A percentile compares a stretch with the other conserved stretches of the same genome.
phyloP scores from a whole-genome alignment of 2,329 filamentous ascomycete genomes.

The Lizonia empirigonia region DNA sequence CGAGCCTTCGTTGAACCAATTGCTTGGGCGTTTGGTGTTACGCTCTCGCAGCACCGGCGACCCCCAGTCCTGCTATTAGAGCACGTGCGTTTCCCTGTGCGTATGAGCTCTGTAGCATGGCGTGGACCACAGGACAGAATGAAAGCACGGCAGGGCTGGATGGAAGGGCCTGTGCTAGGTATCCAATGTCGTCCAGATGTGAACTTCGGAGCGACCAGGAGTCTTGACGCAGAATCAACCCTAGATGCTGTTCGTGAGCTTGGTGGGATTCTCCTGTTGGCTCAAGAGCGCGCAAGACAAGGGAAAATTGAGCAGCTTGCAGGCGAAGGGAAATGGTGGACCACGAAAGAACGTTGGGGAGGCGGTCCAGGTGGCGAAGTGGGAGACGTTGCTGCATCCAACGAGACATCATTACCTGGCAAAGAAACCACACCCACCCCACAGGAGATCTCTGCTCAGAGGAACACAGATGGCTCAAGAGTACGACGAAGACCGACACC shows the following conservation, averaged over 20 bases:
- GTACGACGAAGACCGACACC: slow-evolving; percentile 52
- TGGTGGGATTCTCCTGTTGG: slow-evolving; percentile 61
- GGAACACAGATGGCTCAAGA: slow-evolving; percentile 37
- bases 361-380: slow-evolving; percentile 57
- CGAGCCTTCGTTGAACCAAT: slow-evolving; percentile 63
- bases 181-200: slow-evolving; percentile 62
- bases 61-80: slow-evolving; percentile 56
- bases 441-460: slow-evolving; percentile 44
- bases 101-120: slow-evolving; percentile 61
- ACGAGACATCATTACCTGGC: slow-evolving; percentile 28
- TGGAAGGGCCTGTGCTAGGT: slow-evolving; percentile 64
- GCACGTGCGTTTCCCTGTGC: slow-evolving; percentile 61
- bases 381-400: slow-evolving; percentile 39
- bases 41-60: slow-evolving; percentile 54
- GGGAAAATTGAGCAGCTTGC: slow-evolving; percentile 56
- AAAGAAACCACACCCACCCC: slow-evolving; percentile 37
- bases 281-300: slow-evolving; percentile 65
- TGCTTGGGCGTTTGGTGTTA: slow-evolving; percentile 63
- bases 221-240: slow-evolving; percentile 38
- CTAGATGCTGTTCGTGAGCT: slow-evolving; percentile 64
- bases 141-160: slow-evolving; percentile 58
- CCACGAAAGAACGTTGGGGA: slow-evolving; percentile 61
- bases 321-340: slow-evolving; percentile 67
- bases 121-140: slow-evolving; percentile 59
- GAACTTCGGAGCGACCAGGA: slow-evolving; percentile 53